Evolutionary conservation across 352 stramenopile genomes (phyloP).

Genomic region (Pythium dissotocum): DNA sequence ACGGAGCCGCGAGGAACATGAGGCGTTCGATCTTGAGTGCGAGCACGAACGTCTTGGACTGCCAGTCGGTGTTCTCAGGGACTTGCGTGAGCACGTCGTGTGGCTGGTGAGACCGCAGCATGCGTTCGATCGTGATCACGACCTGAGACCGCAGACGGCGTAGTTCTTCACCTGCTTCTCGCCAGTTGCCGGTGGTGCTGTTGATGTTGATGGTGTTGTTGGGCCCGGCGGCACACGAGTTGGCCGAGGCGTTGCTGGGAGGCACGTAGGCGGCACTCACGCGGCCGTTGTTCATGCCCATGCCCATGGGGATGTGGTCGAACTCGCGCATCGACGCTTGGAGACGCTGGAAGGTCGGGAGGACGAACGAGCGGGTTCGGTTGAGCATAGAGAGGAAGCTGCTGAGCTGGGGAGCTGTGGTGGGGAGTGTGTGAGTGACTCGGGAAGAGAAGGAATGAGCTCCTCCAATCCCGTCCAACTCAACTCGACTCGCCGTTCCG

Average conservation of each 20-base stretch:
- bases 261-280: slow-evolving; percentile 12
- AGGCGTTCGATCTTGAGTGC: slow-evolving; percentile 67
- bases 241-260: slow-evolving; percentile 4
- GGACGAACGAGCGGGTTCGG: slow-evolving; percentile 23
- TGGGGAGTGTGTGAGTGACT: not conserved
- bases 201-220: slow-evolving; percentile 14
- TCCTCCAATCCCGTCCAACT: slow-evolving; percentile 2
- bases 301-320: slow-evolving; percentile 31
- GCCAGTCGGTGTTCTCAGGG: slow-evolving; percentile 61
- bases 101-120: slow-evolving; percentile 53
- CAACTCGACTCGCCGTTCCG: not conserved
- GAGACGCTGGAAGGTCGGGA: slow-evolving; percentile 55
- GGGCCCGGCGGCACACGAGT: slow-evolving; percentile 20
- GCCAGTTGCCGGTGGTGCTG: slow-evolving; percentile 39
- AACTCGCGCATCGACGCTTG: slow-evolving; percentile 52
- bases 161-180: slow-evolving; percentile 40
- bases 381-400: slow-evolving; percentile 47
- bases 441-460: slow-evolving; percentile 27
- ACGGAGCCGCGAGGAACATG: slow-evolving; percentile 62
- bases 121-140: slow-evolving; percentile 54
- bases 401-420: not conserved
- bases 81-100: slow-evolving; percentile 64
- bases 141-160: slow-evolving; percentile 43
- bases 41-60: slow-evolving; percentile 56
- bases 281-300: slow-evolving; percentile 18